Percentiles rank a stretch among this genome's conserved stretches.
Conservation (phyloP, 352 stramenopile genomes). For the Phytophthora aleatoria region DNA sequence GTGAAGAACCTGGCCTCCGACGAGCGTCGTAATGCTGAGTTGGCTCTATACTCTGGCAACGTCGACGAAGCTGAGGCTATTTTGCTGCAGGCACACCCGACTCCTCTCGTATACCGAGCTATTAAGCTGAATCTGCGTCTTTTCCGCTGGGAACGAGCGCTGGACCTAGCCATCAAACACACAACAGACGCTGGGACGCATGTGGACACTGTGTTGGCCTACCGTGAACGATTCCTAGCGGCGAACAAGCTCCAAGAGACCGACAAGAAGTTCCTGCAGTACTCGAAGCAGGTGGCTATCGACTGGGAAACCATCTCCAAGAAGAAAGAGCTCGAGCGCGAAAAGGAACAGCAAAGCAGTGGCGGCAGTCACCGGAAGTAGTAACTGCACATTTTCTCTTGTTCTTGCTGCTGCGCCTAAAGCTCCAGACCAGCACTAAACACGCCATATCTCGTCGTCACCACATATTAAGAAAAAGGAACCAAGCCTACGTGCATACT, state of each 20-base stretch:
- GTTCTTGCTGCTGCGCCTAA: slow-evolving; percentile 10
- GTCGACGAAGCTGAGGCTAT: slow-evolving; percentile 94
- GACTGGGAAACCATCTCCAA: slow-evolving; percentile 90
- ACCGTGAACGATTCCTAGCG: slow-evolving; percentile 88
- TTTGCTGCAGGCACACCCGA: slow-evolving; percentile 88
- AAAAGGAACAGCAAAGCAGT: slow-evolving; percentile 67
- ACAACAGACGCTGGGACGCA: slow-evolving; percentile 84
- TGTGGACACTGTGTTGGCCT: slow-evolving; percentile 90
- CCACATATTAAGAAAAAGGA: slow-evolving; percentile 31
- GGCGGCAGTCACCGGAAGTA: slow-evolving; percentile 62
- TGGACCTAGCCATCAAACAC: slow-evolving; percentile 91
- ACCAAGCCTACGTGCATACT: slow-evolving; percentile 38
- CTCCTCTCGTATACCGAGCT: slow-evolving; percentile 89
- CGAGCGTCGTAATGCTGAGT: slow-evolving; percentile 88
- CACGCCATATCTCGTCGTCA: slow-evolving; percentile 27
- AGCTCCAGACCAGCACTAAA: slow-evolving; percentile 16
- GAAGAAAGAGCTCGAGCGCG: slow-evolving; percentile 90
- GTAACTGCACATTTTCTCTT: slow-evolving; percentile 2
- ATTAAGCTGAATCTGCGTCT: slow-evolving; percentile 94
- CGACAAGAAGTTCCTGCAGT: slow-evolving; percentile 89
- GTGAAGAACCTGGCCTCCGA: slow-evolving; percentile 86
- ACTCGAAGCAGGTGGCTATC: slow-evolving; percentile 83
- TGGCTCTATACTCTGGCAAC: slow-evolving; percentile 84
- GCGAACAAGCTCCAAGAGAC: slow-evolving; percentile 88
- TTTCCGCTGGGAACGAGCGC: slow-evolving; percentile 88